Base-by-base conservation (phyloP, 805 yeast genomes). In the Millerago galiae region DNA sequence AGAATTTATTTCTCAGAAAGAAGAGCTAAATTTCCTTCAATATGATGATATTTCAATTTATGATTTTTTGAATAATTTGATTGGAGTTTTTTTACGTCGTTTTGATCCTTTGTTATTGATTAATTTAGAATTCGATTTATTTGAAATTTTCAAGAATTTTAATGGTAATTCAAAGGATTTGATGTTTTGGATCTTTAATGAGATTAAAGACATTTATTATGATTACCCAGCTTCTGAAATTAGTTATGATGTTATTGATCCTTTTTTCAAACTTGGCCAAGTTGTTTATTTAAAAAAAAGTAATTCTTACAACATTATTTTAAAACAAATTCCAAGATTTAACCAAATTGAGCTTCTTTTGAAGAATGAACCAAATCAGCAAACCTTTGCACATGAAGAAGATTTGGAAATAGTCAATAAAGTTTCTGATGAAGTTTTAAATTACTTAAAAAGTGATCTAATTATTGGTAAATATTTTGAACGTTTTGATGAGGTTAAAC, bases 211-310 rank as follows among this genome's bases (percentile, higher is more conserved):
- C 1, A 5, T 12, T 21, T 41, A 37, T 15, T 41, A 37, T 14
- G 30, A 41, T 14, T 41, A 41, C 14, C 44, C 44, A 11, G 10
- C 14, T 30, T 37, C 40, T 16, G 37, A 32, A 21, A 37, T 35
- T 9, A 30, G 30, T 2, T 41, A 41, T 16, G 28, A 31, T 26
- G 17, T 41, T 12, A 36, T 41, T 28, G 44, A 41, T 34, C 44
- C 44, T 11, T 35, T 36, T 25, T 34, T 41, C 29, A 41, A 41
- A 28, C 18, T 41, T 15, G 44, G 44, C 12, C 44, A 41, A 37
- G 28, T 41, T 4, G 44, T 41, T 12, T 41, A 36, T 24, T 21
- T 38, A 4, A 29, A 38, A 16, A 21, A 25, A 10, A 33, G 32
- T 4, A 41, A 41, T 21, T 32, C 44, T 11, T 41, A 29, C 18